Base-by-base conservation (phyloP, 371 early-diverging fungal species). In the Lichtheimia hyalospora region DNA sequence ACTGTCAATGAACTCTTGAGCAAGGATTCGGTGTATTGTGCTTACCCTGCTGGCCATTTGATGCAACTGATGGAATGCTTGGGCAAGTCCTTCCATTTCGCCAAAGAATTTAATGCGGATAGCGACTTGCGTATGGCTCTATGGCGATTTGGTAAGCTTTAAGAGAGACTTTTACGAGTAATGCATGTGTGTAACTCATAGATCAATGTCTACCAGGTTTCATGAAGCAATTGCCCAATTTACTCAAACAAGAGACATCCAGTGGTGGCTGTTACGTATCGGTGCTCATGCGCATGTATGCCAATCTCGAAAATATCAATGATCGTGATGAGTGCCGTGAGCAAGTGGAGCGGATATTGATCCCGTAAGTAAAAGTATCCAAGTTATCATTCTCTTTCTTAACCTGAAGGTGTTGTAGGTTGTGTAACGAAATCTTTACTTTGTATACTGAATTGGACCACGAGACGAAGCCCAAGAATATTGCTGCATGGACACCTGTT, bases 201-300 rank as follows among this genome's bases (percentile, higher is more conserved):
- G 49, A 14, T 39, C 46, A 7, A 16, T 34, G 34, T 1, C 7
- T n/a, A 20, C 21, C 46, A 79, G 95, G 95, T 7, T 89, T 93
- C 48, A 93, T 94, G 85, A 87, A 89, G 34, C 91, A 93, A 44
- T 67, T 94, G 64, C 97, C 97, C 16, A 93, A 94, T 60, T 63
- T 96, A 44, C 76, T 94, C 28, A 91, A 91, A 62, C 88, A 94
- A 80, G 92, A 92, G 56, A 77, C 81, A 15, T 77, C 74, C 3
- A 77, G 81, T 61, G 81, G 78, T 49, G 75, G 80, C 12, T 77
- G 79, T 21, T 83, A 81, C 66, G 75, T 83, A 3, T 68, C 78
- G 13, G 69, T 79, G 12, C 59, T 81, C 43, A 76, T 79, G 75
- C 67, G 75, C 24, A 81, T 83, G 84, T 78, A 78, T 61, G 69